Evolutionary conservation across 768 basidiomycete genomes (phyloP), one percentile per base, ranked within the genome.

Genomic region (Leccinum arenicola): DNA sequence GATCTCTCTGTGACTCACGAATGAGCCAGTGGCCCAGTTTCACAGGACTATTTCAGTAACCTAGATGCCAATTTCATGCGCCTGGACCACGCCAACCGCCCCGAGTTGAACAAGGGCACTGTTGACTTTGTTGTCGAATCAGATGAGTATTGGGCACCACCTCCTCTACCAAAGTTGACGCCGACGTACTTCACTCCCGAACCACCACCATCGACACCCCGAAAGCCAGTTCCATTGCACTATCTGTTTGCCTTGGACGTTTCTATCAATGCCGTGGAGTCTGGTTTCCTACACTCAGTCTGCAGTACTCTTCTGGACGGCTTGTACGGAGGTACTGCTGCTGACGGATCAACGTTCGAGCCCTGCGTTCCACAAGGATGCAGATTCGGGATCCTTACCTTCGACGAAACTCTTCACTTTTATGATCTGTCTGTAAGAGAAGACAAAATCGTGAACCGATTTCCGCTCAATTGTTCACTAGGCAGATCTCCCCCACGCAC

Each of bases 171-270:
- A 29, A 76, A 80, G 60, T 67, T 88, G 54, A 71, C 76, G 9
- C 76, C 81, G 23, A 78, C 86, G 2, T 87, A 84, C 66, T 77
- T 80, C 55, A 79, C 84, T 12, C 63, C 79, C 3, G 78, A 82
- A 23, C 80, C 85, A 2, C 78, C 76, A 47, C 74, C 77, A 0
- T 64, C 74, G 12, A 80, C 80, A 2, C 69, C 73, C 14, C 81
- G 86, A 60, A 64, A 70, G 50, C 93, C 93, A 2, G 70, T 74
- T 50, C 83, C 91, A 0, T 77, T 98, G 72, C 80, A 85, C 51
- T 88, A 85, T 66, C 74, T 98, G n/a, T 95, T 98, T 64, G 88
- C 86, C 0, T 78, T 99, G 55, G 97, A 99, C 65, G 87, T 95
- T 36, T 90, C 90, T 9, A 73, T 75, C 58, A 85, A 86, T 14